Percentiles rank a stretch among this genome's conserved stretches.
Conservation (phyloP, 768 basidiomycete genomes). For the Mycena capillaripes region DNA sequence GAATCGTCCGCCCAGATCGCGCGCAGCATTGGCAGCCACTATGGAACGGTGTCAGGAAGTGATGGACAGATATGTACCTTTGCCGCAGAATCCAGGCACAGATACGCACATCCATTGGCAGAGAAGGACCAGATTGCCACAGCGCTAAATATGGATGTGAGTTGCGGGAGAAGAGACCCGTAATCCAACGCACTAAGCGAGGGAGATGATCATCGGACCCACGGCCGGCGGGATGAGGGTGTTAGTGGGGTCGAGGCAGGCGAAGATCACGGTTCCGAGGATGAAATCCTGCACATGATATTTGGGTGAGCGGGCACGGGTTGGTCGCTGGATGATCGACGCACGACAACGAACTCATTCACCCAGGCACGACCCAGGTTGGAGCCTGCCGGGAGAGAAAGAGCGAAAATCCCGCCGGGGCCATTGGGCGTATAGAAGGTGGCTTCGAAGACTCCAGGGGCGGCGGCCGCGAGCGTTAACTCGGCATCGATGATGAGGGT, state of each 20-base stretch:
- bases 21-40: conserved; percentile 74
- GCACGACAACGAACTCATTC: conserved; percentile 70
- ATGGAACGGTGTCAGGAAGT: not conserved
- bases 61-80: not conserved
- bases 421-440: conserved; percentile 55
- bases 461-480: conserved; percentile 43
- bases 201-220: conserved; percentile 66
- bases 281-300: conserved; percentile 55
- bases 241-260: conserved; percentile 70
- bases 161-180: not conserved
- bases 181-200: conserved; percentile 66
- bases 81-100: too few species aligned
- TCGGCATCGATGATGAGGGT: conserved; percentile 58
- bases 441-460: conserved; percentile 36
- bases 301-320: not conserved
- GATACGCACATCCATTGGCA: conserved; percentile 52
- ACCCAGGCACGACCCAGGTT: conserved; percentile 63
- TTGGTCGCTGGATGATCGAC: conserved; percentile 40
- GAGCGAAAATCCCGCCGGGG: conserved; percentile 65
- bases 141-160: conserved; percentile 51
- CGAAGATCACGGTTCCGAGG: conserved; percentile 66
- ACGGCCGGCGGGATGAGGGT: conserved; percentile 65
- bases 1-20: conserved; percentile 76
- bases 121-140: conserved; percentile 74
- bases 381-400: conserved; percentile 60